Base-by-base conservation (phyloP, 345 rosid genomes). In the Eutrema yunnanense region DNA sequence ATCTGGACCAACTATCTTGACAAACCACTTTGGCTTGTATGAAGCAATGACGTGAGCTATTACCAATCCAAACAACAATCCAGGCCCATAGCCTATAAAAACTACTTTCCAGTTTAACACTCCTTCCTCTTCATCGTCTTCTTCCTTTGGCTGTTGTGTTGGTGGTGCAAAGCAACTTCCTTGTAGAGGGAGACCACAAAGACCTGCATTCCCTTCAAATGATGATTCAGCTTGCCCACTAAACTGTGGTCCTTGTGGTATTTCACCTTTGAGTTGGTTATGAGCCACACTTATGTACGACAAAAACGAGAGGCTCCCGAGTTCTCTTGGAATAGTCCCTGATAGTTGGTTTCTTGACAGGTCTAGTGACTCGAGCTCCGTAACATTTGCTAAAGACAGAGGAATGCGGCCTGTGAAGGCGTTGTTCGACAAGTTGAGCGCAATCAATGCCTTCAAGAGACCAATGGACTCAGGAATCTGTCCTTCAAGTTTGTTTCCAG, bases 381-480 rank as follows among this genome's bases (percentile, higher is more conserved):
- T 67, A 7, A 53, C 6, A 19, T 57, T 69, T 0, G 16, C 37
- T 5, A 69, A 47, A 8, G 65, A 69, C 13, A 69, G 1, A 22
- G 73, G 65, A 13, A 69, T 69, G 6, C 19, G 44, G 6, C 73
- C 64, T 56, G 64, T 44, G 64, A 69, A 69, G 14, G 46, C 55
- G 27, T 70, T 70, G 58, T 37, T 70, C 0, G 74, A 70, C 9
- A 70, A 70, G 49, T 58, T 70, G 47, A 70, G 73, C 3, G 74
- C 66, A 58, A 70, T 58, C 12, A 70, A 1, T 13, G 5, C 38
- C 27, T 58, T 58, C 48, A 69, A 69, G 2, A 69, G 49, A 58
- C 73, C 65, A 32, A 32, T 32, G 34, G 34, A 32, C 6, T 32
- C 34, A 4, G 34, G 34, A 5, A 9, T 70, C 14, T 58, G 16